phyloP scores from a whole-genome alignment of 768 basidiomycete species.

The Sarcomyxa edulis region DNA sequence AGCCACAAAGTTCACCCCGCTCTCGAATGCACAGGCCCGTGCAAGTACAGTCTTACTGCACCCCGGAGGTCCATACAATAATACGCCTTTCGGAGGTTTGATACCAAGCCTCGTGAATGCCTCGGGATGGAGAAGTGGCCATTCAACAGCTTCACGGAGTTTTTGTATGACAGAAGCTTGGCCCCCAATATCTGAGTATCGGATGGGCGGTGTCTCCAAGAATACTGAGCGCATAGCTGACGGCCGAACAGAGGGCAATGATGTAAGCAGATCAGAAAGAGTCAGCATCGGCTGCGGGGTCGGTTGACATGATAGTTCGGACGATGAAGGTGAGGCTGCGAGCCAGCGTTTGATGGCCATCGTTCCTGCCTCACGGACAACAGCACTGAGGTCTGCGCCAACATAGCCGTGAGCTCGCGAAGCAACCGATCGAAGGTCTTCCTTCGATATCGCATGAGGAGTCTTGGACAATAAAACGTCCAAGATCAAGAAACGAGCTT shows the following conservation, averaged over 20 bases:
- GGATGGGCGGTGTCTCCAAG: slow-evolving; percentile 77
- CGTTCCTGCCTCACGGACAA: slow-evolving; percentile 91
- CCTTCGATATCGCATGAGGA: slow-evolving; percentile 62
- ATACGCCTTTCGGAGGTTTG: slow-evolving; percentile 80
- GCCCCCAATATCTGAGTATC: slow-evolving; percentile 88
- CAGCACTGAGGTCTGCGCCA: slow-evolving; percentile 89
- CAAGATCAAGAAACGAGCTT: slow-evolving; percentile 82
- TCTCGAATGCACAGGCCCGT: slow-evolving; percentile 88
- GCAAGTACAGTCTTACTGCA: slow-evolving; percentile 95
- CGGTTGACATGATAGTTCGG: slow-evolving; percentile 9
- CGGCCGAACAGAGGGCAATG: slow-evolving; percentile 78
- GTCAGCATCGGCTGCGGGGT: slow-evolving; percentile 34
- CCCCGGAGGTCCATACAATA: slow-evolving; percentile 95
- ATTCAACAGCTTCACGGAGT: slow-evolving; percentile 88
- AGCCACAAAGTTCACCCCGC: slow-evolving; percentile 92
- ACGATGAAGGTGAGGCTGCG: slow-evolving; percentile 17
- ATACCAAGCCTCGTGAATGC: slow-evolving; percentile 87
- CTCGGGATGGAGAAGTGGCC: slow-evolving; percentile 87
- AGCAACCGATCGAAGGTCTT: slow-evolving; percentile 63
- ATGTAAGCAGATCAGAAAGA: slow-evolving; percentile 57
- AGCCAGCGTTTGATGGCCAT: slow-evolving; percentile 85
- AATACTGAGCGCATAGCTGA: slow-evolving; percentile 94
- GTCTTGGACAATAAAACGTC: slow-evolving; percentile 78
- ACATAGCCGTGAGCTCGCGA: slow-evolving; percentile 91
- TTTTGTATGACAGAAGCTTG: slow-evolving; percentile 78